Percentiles rank a stretch among this genome's conserved stretches.
Conservation (phyloP, 1,284 basidiomycete genomes). For the Cutaneotrichosporon dermatis region DNA sequence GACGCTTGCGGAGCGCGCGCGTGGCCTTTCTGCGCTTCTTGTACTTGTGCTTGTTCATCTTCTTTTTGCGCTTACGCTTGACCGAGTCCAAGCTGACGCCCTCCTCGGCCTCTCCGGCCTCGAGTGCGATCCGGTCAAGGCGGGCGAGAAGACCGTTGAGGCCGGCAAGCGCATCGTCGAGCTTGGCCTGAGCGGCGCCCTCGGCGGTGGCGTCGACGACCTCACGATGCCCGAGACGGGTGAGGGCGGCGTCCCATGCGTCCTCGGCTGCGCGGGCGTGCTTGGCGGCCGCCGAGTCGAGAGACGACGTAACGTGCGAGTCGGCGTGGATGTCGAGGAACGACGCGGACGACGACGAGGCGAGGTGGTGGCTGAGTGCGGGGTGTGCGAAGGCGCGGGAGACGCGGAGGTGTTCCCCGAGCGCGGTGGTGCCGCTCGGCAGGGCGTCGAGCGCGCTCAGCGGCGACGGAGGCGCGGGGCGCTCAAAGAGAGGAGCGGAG, state of each 20-base stretch:
- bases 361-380: constrained; percentile 16
- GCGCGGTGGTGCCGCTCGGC: neutral
- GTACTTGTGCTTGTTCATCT: constrained; percentile 45
- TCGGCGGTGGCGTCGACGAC: neutral
- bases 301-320: constrained; percentile 5
- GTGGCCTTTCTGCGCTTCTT: constrained; percentile 65
- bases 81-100: constrained; percentile 34
- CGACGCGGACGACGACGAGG: neutral
- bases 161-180: constrained; percentile 17
- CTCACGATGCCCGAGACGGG: constrained; percentile 3
- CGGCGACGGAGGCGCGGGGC: constrained; percentile 3
- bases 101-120: constrained; percentile 8
- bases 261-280: constrained; percentile 7
- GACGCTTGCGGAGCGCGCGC: constrained; percentile 24
- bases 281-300: constrained; percentile 7
- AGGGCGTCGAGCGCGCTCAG: constrained; percentile 8
- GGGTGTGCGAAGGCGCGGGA: constrained; percentile 18
- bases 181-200: constrained; percentile 6
- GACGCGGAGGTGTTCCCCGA: constrained; percentile 18
- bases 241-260: constrained; percentile 11
- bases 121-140: constrained; percentile 5
- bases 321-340: constrained; percentile 16
- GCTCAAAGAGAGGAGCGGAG: constrained; percentile 11
- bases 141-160: constrained; percentile 20
- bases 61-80: constrained; percentile 43